Evolutionary conservation across 306 rosid species (phyloP), one percentile per base, ranked within the genome.

Genomic region (Spatholobus suberectus): DNA sequence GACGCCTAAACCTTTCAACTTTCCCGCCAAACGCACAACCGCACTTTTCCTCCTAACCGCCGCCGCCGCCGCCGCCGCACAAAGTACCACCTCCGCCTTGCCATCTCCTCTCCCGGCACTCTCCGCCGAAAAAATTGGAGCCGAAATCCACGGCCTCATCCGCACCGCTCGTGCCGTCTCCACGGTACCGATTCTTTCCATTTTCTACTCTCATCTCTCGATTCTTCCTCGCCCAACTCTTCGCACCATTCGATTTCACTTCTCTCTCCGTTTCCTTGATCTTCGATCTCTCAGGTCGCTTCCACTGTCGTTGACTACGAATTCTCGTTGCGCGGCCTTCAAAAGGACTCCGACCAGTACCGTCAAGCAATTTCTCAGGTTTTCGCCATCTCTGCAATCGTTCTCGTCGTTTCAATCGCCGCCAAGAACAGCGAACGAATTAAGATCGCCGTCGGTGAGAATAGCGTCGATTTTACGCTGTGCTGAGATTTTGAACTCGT

Each of bases 151-250:
- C 40, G 98, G 94, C 82, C 75, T 90, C 82, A 27, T 83, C 17
- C 98, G 98, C 82, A 90, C 95, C 59, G 80, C 91, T 59, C 94
- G 97, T 49, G 97, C 98, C 37, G 83, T 90, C 89, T 83, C 89
- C 73, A 26, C 92, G 2, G 98, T 83, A 88, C 81, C 55, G 86
- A 86, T 54, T 75, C 78, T 52, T 77, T 51, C 67, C 34, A 61
- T 65, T 58, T 66, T 54, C 24, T 1, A 37, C 57, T 62, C 5
- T 11, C 68, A 27, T 20, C n/a, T 40, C 17, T n/a, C 6, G 1
- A 26, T 27, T 32, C 32, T 34, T 34, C 23, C 17, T 63, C 6
- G 13, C 35, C 47, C 27, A n/a, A 27, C 57, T 74, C 72, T 52
- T 23, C 5, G 13, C 62, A 2, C 5, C 23, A 14, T 82, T 55